Conservation (phyloP, 2,329 filamentous ascomycete species). For the Pseudogymnoascus sp. region DNA sequence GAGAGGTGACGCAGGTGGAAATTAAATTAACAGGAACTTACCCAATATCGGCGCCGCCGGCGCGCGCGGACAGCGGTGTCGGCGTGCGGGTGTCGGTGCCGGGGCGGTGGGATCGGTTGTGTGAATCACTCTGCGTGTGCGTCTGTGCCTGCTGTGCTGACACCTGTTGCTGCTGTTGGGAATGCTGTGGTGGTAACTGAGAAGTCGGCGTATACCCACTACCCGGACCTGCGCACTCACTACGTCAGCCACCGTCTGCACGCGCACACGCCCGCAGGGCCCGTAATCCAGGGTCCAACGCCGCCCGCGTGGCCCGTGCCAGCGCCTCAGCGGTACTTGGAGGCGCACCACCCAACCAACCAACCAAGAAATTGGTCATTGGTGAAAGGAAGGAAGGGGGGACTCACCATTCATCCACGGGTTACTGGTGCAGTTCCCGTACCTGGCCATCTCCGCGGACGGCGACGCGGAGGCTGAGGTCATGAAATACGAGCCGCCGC, state of each 20-base stretch:
- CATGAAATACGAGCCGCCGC: neutral
- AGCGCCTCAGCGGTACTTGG: neutral
- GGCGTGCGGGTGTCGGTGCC: neutral
- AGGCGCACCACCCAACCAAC: neutral
- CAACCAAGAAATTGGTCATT: neutral
- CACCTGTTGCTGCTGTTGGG: neutral
- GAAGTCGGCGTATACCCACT: neutral
- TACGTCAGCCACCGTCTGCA: neutral
- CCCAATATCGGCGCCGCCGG: neutral
- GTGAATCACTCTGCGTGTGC: neutral
- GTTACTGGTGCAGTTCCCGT: neutral
- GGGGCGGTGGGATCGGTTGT: neutral
- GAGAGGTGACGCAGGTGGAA: neutral
- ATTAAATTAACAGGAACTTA: neutral
- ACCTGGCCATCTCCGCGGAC: neutral
- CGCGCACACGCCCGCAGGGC: neutral
- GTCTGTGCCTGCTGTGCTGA: neutral
- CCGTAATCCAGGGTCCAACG: neutral
- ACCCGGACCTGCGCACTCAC: neutral
- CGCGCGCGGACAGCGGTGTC: neutral
- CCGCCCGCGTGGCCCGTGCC: neutral
- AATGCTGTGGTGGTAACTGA: neutral
- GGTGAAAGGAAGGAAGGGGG: neutral
- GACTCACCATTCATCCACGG: neutral
- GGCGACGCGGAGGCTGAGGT: neutral